These are phyloP conservation scores for Verticillium nonalfalfae DNA, from an alignment of 2,329 filamentous ascomycete species.

Conservation along the genomic window DNA sequence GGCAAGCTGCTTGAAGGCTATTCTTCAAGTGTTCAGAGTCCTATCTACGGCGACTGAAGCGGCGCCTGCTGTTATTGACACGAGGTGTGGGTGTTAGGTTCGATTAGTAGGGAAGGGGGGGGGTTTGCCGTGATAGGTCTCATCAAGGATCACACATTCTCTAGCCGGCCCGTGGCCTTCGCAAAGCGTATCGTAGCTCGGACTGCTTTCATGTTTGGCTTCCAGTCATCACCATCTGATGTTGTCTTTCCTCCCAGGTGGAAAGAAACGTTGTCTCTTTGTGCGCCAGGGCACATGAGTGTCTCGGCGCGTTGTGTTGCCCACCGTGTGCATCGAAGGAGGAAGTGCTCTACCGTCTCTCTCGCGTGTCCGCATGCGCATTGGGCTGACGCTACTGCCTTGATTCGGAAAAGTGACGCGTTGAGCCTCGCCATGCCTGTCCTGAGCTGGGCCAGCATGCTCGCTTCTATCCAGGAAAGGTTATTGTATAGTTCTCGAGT, in stretches of 20 bases:
- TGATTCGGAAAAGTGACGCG: conserved; percentile 7
- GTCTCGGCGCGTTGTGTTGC: conserved; percentile 7
- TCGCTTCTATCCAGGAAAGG: conserved; percentile 12
- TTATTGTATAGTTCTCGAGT: conserved; percentile 13
- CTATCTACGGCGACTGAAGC: conserved; percentile 12
- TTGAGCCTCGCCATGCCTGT: conserved; percentile 14
- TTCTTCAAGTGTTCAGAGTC: conserved; percentile 12
- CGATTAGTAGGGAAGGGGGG: conserved; percentile 3
- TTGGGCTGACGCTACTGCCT: conserved; percentile 2
- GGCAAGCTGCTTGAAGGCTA: conserved; percentile 10
- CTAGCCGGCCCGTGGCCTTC: conserved; percentile 17
- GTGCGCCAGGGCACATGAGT: neutral
- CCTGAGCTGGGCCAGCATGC: conserved; percentile 12
- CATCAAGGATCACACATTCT: conserved; percentile 2
- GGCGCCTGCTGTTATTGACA: conserved; percentile 5
- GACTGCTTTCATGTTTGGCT: conserved; percentile 19
- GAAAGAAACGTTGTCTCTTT: neutral
- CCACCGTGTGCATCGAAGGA: conserved; percentile 20
- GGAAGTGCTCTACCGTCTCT: conserved; percentile 20
- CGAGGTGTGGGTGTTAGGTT: neutral
- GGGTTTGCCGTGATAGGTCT: neutral
- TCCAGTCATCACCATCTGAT: conserved; percentile 14
- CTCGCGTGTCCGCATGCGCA: conserved; percentile 9
- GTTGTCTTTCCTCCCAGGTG: conserved; percentile 9
- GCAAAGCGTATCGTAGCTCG: conserved; percentile 21